A percentile compares a stretch with the other conserved stretches of the same genome.
phyloP scores from a whole-genome alignment of 768 basidiomycete genomes.

The Podaxis sp. region DNA sequence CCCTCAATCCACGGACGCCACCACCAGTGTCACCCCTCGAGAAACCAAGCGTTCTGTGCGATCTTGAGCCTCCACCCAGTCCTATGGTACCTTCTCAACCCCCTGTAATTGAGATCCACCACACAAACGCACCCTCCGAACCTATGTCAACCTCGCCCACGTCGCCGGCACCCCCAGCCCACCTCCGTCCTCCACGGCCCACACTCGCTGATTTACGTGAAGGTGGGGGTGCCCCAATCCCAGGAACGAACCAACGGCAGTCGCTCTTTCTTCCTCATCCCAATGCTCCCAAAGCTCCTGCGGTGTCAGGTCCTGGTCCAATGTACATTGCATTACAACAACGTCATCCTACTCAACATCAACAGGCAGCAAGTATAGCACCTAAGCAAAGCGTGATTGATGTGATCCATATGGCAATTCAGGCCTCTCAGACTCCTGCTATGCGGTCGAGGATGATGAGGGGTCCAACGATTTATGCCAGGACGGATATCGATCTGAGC shows the following conservation, averaged over 20 bases:
- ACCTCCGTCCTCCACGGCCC: conserved; percentile 19
- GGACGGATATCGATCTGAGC: conserved; percentile 49
- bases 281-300: conserved; percentile 42
- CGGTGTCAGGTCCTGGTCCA: conserved; percentile 42
- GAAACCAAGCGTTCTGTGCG: conserved; percentile 3
- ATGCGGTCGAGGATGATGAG: conserved; percentile 9
- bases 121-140: not conserved
- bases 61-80: conserved; percentile 12
- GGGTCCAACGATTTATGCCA: conserved; percentile 61
- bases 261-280: conserved; percentile 46
- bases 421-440: not conserved
- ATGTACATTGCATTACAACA: conserved; percentile 45
- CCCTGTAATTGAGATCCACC: conserved; percentile 8
- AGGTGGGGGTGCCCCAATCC: conserved; percentile 24
- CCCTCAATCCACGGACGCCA: conserved; percentile 22
- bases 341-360: conserved; percentile 20
- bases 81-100: conserved; percentile 19
- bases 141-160: conserved; percentile 8
- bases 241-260: conserved; percentile 30
- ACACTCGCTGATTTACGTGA: conserved; percentile 31
- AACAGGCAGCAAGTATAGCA: not conserved
- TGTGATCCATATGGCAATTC: conserved; percentile 4
- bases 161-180: not conserved
- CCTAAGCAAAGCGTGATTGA: conserved; percentile 4
- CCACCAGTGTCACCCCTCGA: conserved; percentile 15